Evolutionary conservation across 257 asterid genomes (phyloP), one percentile per base, ranked within the genome.

Genomic region (Echium plantagineum): DNA sequence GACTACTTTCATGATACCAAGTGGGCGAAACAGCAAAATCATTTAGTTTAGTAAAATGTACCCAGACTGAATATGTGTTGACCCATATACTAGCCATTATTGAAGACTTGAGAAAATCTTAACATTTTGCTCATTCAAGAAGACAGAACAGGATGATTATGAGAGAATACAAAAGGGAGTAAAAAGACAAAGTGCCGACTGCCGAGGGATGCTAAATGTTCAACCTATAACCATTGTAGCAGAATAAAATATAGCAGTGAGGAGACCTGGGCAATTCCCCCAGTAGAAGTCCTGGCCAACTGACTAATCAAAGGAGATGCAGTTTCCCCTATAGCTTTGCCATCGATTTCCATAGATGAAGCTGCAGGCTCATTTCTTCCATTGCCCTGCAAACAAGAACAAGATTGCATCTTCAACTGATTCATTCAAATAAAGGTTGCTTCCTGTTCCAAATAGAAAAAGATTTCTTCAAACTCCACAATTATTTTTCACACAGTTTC

Each of bases 211-310:
- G 8, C 56, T 17, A 4, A 18, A 0, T 15, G 22, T 17, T 52
- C 21, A 15, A 18, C 21, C 19, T n/a, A 52, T 20, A 52, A 20
- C 21, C 7, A 16, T 52, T 0, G 16, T 52, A 18, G 18, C 12
- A 5, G 32, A 9, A 21, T 55, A 2, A 7, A 21, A 8, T 4
- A 55, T 5, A 21, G 15, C 24, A 55, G 59, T 66, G 52, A 69
- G 15, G 17, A 69, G 65, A 85, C 89, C 94, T 90, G 82, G n/a
- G 73, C 46, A 63, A 55, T 70, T 55, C 65, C 78, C 72, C 74
- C 69, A 59, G 47, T 68, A 68, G 64, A 69, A 48, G 62, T 69
- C 35, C 46, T 53, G 57, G 15, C 3, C 12, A 63, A 8, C 52
- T 38, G 24, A 3, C 15, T 31, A 30, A 0, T 49, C 22, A 67